Evolutionary conservation across 1,284 basidiomycete genomes (phyloP), one percentile per base, ranked within the genome.

Genomic region (Fomitopsis palustris): DNA sequence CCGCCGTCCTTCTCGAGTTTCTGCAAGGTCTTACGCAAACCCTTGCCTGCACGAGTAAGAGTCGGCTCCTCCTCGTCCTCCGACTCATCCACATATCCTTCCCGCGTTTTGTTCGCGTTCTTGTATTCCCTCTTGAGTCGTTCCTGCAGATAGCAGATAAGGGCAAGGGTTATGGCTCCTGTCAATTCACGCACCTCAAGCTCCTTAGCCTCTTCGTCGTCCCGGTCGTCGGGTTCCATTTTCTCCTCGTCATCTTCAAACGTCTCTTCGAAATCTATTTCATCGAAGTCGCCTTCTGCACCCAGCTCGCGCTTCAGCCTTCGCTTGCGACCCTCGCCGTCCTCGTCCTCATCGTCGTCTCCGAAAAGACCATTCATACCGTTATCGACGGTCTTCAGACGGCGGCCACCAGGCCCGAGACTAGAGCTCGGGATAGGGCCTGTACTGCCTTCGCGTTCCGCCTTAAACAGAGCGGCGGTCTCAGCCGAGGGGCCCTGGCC

Each of bases 201-300:
- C 71, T 95, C 92, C 70, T 91, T 94, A 39, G 87, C 82, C 69
- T 93, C 90, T 59, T 93, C 90, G 61, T 95, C 93, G 53, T 93
- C 86, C 56, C 78, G 77, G 31, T 86, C 85, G 58, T 91, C 88
- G 21, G 81, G 77, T 45, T 86, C 80, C 70, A 86, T 81, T 69
- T 85, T 86, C 69, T 95, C 93, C 55, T 95, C 93, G 64, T 95
- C 93, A 65, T 95, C 93, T 21, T 88, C 88, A 68, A 93, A 90
- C 19, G 90, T 88, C 66, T 91, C 91, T 67, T 95, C 92, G 67
- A 85, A 95, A 25, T 88, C 82, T 59, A 91, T 81, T 69, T 95
- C 93, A 67, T 94, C 93, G 61, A 91, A 69, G 67, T 88, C 87
- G 17, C 88, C 88, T 62, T 91, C 89, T 39, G 78, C 83, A 25